Evolutionary conservation across 345 rosid species (phyloP).

Genomic region (Streptanthus diversifolius): DNA sequence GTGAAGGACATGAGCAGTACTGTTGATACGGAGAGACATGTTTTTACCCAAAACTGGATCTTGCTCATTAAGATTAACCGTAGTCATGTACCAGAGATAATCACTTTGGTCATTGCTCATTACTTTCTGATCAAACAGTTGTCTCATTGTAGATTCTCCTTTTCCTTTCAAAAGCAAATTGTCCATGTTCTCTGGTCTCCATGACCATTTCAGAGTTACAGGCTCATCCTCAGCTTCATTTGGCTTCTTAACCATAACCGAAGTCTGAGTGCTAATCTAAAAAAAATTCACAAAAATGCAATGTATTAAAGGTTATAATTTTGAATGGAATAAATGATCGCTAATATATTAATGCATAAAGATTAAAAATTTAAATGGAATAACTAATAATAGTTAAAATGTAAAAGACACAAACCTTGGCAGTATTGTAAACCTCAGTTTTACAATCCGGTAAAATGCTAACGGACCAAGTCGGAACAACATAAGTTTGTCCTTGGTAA

Average conservation of each 20-base stretch:
- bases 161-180: conserved; percentile 33
- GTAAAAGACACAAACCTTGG: conserved; percentile 37
- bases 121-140: conserved; percentile 47
- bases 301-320: neutral
- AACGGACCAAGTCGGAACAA: conserved; percentile 65
- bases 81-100: conserved; percentile 64
- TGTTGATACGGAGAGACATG: conserved; percentile 44
- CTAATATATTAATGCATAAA: neutral
- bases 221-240: conserved; percentile 29
- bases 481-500: conserved; percentile 38
- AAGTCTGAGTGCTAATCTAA: conserved; percentile 34
- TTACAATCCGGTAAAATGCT: conserved; percentile 55
- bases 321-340: neutral
- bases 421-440: conserved; percentile 47
- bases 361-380: neutral
- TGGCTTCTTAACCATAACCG: conserved; percentile 30
- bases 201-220: conserved; percentile 26
- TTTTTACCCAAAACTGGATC: conserved; percentile 45
- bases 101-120: conserved; percentile 56
- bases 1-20: conserved; percentile 57
- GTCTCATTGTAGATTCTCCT: conserved; percentile 23
- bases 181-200: conserved; percentile 42
- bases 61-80: conserved; percentile 37
- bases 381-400: neutral
- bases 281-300: neutral